A percentile compares a stretch with the other conserved stretches of the same genome.
Evolutionary conservation across 2,329 filamentous ascomycete genomes (phyloP).

Genomic region (Ophiostoma perfectum): DNA sequence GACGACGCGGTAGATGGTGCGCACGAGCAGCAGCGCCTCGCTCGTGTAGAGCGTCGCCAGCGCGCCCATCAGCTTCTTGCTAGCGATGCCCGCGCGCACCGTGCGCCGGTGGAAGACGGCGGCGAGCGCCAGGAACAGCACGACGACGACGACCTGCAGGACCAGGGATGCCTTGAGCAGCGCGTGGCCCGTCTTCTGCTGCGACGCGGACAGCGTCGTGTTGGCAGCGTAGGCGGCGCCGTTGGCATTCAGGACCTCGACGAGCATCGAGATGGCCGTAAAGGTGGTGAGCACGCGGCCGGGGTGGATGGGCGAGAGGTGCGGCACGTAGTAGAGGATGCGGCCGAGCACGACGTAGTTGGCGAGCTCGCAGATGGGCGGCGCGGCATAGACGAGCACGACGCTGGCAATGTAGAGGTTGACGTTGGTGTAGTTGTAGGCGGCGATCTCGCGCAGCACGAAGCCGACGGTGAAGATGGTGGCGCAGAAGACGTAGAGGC

Average conservation of each 20-base stretch:
- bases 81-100: background rate
- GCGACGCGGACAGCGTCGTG: background rate
- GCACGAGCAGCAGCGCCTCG: constrained; percentile 44
- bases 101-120: constrained; percentile 26
- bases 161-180: constrained; percentile 48
- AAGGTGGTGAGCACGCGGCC: constrained; percentile 44
- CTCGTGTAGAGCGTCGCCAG: constrained; percentile 41
- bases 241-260: constrained; percentile 45
- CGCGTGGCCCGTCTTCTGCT: constrained; percentile 35
- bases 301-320: constrained; percentile 50
- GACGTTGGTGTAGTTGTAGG: constrained; percentile 43
- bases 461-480: background rate
- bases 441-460: constrained; percentile 36
- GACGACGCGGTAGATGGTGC: constrained; percentile 54
- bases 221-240: background rate
- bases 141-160: constrained; percentile 51
- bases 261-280: constrained; percentile 41
- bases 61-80: background rate
- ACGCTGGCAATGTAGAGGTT: constrained; percentile 39
- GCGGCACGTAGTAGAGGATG: constrained; percentile 57
- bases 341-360: constrained; percentile 61
- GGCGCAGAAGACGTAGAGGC: background rate
- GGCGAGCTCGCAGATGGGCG: constrained; percentile 56
- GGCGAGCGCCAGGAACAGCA: constrained; percentile 45
- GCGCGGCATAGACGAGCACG: constrained; percentile 35